Evolutionary conservation across 106 monocot genomes (phyloP), one percentile per base, ranked within the genome.

Genomic region (Acanthochlamys bracteata): DNA sequence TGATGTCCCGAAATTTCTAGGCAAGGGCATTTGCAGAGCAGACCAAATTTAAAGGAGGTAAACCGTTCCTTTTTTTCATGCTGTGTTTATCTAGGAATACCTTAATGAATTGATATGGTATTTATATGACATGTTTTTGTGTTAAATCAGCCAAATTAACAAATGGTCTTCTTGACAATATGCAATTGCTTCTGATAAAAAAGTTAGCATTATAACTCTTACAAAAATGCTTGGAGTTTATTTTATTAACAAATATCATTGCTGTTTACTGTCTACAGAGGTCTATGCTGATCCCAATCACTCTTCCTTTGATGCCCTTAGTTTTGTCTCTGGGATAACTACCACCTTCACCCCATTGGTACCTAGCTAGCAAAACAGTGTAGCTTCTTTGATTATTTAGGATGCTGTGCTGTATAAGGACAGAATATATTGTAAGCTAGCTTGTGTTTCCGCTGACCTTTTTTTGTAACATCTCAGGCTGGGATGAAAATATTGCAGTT

Each of bases 1-100:
- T 75, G 24, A 45, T 53, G 22, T 84, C 11, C 24, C 13, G 10
- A 7, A 7, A 43, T 43, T 7, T 84, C 8, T 71, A 93, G 88
- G 92, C 92, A 39, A 93, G 76, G 57, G 66, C 77, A 70, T 93
- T 93, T 80, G 56, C 53, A 63, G 68, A 76, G 41, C 88, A 93
- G 82, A 87, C 92, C 59, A 84, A 82, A 15, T 92, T 92, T 62
- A 71, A 81, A 75, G 92, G 92, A 92, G 87, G 87, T 92, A 78
- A 59, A 66, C 59, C 71, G 17, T 40, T 22, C 68, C 21, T 41
- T 13, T 8, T 8, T 43, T 13, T 43, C 43, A 8, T 11, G 16
- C 10, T 55, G 10, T 55, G 16, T 55, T 9, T 7, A 9, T 55
- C 55, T n/a, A n/a, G 20, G 7, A 55, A 21, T 55, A n/a, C n/a